These are phyloP conservation scores for Eucalyptus caleyi DNA, from an alignment of 345 rosid genomes.

Conservation along the genomic window DNA sequence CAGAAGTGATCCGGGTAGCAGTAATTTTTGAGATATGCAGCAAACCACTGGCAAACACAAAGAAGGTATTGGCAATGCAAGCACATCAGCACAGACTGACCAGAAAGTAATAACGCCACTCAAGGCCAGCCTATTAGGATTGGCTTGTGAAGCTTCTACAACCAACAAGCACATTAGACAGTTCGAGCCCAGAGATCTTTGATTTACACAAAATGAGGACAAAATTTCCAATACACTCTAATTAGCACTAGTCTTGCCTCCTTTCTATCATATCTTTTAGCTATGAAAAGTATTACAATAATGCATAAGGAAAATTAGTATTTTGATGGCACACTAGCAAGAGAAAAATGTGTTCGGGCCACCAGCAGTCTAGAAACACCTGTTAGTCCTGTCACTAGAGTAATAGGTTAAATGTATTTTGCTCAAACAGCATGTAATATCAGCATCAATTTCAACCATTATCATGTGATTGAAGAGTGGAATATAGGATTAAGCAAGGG, in stretches of 20 bases:
- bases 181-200: neutral
- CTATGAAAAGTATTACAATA: neutral
- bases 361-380: neutral
- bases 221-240: neutral
- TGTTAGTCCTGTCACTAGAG: neutral
- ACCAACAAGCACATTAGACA: neutral
- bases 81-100: neutral
- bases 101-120: neutral
- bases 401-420: neutral
- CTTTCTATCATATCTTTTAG: neutral
- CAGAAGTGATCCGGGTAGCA: conserved; percentile 32
- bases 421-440: neutral
- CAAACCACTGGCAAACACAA: conserved; percentile 51
- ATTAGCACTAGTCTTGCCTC: neutral
- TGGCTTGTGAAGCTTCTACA: neutral
- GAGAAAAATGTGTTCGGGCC: neutral
- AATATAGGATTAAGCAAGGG: neutral
- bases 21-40: conserved; percentile 83
- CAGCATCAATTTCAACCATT: neutral
- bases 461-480: neutral
- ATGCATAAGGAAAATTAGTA: neutral
- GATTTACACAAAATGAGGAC: neutral
- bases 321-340: neutral
- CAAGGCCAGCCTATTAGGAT: neutral
- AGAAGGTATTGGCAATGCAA: neutral